These are phyloP conservation scores for Wickerhamomyces tratensis DNA, from an alignment of 805 yeast genomes.

Conservation along the genomic window DNA sequence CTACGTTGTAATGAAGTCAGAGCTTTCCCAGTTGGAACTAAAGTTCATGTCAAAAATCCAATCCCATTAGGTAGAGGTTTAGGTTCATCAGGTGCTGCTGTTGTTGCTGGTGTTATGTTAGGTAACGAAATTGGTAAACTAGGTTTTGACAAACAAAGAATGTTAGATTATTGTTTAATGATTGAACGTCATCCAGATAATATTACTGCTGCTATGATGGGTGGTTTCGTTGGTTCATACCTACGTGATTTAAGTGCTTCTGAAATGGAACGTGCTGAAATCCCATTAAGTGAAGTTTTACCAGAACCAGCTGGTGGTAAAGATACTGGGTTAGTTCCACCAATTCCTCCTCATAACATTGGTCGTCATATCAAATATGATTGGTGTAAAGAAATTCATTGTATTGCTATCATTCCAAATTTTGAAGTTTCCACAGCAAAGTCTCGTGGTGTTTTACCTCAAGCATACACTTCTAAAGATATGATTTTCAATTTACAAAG, in stretches of 20 bases:
- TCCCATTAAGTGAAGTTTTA: conserved; percentile 77
- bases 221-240: conserved; percentile 96
- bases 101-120: conserved; percentile 89
- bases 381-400: conserved; percentile 75
- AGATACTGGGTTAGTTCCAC: conserved; percentile 61
- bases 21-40: conserved; percentile 78
- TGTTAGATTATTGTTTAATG: conserved; percentile 92
- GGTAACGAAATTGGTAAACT: conserved; percentile 80
- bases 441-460: conserved; percentile 84
- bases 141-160: conserved; percentile 63
- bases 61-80: conserved; percentile 95
- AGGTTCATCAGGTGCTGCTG: conserved; percentile 98
- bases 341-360: conserved; percentile 75
- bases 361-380: conserved; percentile 84
- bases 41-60: conserved; percentile 73
- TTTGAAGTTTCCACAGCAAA: conserved; percentile 92
- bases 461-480: conserved; percentile 67
- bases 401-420: conserved; percentile 86
- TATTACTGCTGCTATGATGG: conserved; percentile 98
- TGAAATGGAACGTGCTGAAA: conserved; percentile 67
- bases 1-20: conserved; percentile 72
- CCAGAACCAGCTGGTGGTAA: conserved; percentile 69
- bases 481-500: conserved; percentile 90
- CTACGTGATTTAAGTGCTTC: conserved; percentile 67
- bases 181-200: conserved; percentile 98